Evolutionary conservation across 2,329 filamentous ascomycete species (phyloP).

Genomic region (Gliomastix tumulicola): DNA sequence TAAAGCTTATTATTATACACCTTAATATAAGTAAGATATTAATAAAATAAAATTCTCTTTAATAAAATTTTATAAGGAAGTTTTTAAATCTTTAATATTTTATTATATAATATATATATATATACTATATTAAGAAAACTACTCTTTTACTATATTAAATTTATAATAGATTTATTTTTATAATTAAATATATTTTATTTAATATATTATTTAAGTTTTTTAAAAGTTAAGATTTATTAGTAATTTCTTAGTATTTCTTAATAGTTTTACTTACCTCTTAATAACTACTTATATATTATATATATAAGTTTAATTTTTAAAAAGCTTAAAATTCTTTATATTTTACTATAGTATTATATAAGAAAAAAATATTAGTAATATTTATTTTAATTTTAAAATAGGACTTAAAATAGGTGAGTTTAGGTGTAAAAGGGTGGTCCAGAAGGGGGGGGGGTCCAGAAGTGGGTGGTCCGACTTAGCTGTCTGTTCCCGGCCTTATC

Average conservation of each 20-base stretch:
- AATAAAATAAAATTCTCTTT: no score
- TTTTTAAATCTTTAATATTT: no score
- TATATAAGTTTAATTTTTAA: neutral
- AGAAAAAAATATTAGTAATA: neutral
- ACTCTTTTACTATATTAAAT: neutral
- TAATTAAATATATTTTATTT: neutral
- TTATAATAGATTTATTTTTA: neutral
- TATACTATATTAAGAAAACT: neutral
- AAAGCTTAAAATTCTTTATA: neutral
- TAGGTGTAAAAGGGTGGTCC: no score
- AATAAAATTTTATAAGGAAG: no score
- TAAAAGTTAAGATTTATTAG: neutral
- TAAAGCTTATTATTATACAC: no score
- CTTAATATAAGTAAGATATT: no score
- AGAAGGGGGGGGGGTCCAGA: no score
- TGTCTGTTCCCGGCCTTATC: no score
- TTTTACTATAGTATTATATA: neutral
- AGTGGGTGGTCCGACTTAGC: no score
- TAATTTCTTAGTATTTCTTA: neutral
- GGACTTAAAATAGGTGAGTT: no score
- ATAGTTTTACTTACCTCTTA: neutral
- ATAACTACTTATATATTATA: neutral
- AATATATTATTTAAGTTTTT: neutral
- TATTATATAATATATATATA: neutral
- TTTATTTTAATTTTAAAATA: neutral